Base-by-base conservation (phyloP, 2,329 filamentous ascomycete species). In the Fusarium tupiense region DNA sequence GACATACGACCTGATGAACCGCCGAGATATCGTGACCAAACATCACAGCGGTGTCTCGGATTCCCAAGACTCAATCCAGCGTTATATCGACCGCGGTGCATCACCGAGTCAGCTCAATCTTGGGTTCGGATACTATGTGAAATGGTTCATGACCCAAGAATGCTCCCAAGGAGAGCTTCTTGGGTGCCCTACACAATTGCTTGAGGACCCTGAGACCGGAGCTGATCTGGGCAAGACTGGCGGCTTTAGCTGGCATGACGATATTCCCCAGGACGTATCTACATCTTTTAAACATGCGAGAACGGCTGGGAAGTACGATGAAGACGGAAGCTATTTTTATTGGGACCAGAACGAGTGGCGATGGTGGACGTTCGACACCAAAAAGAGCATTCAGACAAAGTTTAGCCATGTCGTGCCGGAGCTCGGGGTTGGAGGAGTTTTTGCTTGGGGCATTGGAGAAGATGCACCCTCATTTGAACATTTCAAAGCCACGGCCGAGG, bases 301-400 rank as follows among this genome's bases (percentile, higher is more conserved):
- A 57, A 75, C 81, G 1, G 71, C 87, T 16, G 91, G 90, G 2
- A 78, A 79, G 53, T 90, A 89, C 37, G 79, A 79, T 35, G 73
- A 77, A 1, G 92, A 94, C 72, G 92, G 92, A 26, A 93, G 91
- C 1, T 88, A 91, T 79, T 94, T 92, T 79, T 94, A 89, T 81
- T 93, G 89, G 86, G 93, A 95, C 77, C 67, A 79, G 2, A 72
- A 83, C 9, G 85, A 89, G 73, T 82, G 87, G 61, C 79, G 91
- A 37, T 95, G 92, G 87, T 95, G 93, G 93, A 91, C 91, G 0
- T 94, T 91, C 85, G 93, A 95, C 69, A 92, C 90, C 0, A 85
- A 87, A 0, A 84, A 85, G 13, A 85, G 90, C 19, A 91, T 95
- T 58, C 75, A 80, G 19, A 83, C 84, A 64, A 95, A 95, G 83